Evolutionary conservation across 2,329 filamentous ascomycete genomes (phyloP), one percentile per base, ranked within the genome.

Genomic region (Trichophyton simii): DNA sequence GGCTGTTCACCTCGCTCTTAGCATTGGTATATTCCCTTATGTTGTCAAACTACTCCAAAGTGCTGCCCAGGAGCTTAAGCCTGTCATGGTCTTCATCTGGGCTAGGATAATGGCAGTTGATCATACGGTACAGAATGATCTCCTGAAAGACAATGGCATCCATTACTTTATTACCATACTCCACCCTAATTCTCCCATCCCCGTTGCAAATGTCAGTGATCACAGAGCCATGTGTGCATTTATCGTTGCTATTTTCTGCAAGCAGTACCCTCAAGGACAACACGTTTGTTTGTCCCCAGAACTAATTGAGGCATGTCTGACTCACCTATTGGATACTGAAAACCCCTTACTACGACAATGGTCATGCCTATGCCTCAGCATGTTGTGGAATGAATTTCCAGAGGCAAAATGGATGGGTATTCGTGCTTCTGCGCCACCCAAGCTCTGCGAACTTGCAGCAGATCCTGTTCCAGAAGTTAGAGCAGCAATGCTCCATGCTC

Each of bases 71-170:
- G 94, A 99, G 73, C 77, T 99, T 64, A 97, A 97, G 71, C 92
- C 94, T 0, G 91, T 97, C 63, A 97, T 99, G 94, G 91, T 99
- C 3, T 99, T 97, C 73, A 99, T 99, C 65, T 99, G 94, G 94
- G 91, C 94, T 4, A 84, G 94, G 57, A 90, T 99, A 50, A 83
- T 99, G 65, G 94, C 94, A 6, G 94, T 99, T 4, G 94, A 99
- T 70, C 86, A 94, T 63, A 89, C 89, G 0, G 96, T 94, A 70
- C 94, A 99, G 73, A 86, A 87, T 64, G 94, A 99, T 72, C 79
- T 99, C 11, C 84, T 97, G 67, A 97, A 97, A 75, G 94, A 99
- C 71, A 96, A 91, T 68, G 94, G 94, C 5, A 97, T 96, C 70
- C 89, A 90, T 69, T 99, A 99, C 76, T 99, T 99, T 72, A 91